Evolutionary conservation across 495 filamentous ascomycete genomes (phyloP).

Genomic region (Thermothielavioides terrestris): DNA sequence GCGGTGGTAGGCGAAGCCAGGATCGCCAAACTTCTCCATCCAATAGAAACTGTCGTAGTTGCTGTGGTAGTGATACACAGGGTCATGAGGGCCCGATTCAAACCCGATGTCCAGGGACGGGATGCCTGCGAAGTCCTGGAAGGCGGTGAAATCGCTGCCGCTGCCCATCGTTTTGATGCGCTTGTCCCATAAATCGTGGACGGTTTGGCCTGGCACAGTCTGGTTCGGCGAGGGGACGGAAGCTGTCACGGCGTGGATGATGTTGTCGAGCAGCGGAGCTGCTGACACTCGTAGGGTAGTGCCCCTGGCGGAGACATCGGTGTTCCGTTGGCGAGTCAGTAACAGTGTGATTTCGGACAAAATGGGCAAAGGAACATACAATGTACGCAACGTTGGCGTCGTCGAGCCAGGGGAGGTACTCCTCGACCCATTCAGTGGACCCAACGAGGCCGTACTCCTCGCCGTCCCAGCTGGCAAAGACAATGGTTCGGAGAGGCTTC

Average conservation of each 20-base stretch:
- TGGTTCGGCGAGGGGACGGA: constrained; percentile 76
- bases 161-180: constrained; percentile 61
- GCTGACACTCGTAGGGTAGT: constrained; percentile 59
- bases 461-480: constrained; percentile 93
- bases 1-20: constrained; percentile 73
- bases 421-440: constrained; percentile 93
- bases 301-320: constrained; percentile 74
- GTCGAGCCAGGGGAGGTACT: constrained; percentile 78
- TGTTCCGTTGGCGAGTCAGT: constrained; percentile 42
- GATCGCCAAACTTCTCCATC: constrained; percentile 78
- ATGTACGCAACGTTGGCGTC: constrained; percentile 75
- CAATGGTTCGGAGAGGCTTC: constrained; percentile 83
- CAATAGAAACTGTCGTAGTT: constrained; percentile 92
- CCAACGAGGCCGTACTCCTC: constrained; percentile 90
- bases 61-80: constrained; percentile 73
- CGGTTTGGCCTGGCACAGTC: constrained; percentile 64
- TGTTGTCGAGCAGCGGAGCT: constrained; percentile 69
- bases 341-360: not conserved
- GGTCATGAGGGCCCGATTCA: constrained; percentile 35
- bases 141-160: constrained; percentile 84
- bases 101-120: constrained; percentile 85
- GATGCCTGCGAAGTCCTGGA: constrained; percentile 83
- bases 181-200: constrained; percentile 67
- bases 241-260: constrained; percentile 60
- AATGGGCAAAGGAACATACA: constrained; percentile 5